These are phyloP conservation scores for Alternaria gaisen DNA, from an alignment of 2,329 filamentous ascomycete species.

Conservation along the genomic window DNA sequence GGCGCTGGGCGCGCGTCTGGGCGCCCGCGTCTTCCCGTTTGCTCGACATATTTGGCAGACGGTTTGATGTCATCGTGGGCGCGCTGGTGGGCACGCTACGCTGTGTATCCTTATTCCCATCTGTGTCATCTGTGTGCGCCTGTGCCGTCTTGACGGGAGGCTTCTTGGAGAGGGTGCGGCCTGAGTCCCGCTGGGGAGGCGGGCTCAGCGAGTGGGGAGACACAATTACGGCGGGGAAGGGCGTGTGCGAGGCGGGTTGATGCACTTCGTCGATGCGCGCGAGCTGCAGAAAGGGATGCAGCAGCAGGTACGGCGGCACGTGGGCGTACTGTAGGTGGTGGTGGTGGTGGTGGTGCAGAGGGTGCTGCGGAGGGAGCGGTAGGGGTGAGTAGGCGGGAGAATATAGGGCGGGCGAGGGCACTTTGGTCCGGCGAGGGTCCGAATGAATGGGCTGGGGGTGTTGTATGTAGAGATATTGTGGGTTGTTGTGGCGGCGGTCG, in stretches of 20 bases:
- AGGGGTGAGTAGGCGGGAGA: conserved; percentile 19
- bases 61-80: conserved; percentile 51
- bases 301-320: conserved; percentile 33
- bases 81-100: conserved; percentile 48
- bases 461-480: conserved; percentile 35
- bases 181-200: conserved; percentile 44
- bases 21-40: conserved; percentile 38
- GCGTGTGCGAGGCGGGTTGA: conserved; percentile 27
- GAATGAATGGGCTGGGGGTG: conserved; percentile 32
- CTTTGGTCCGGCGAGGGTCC: conserved; percentile 21
- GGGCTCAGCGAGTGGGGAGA: conserved; percentile 49
- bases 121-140: conserved; percentile 44
- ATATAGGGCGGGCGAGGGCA: conserved; percentile 20
- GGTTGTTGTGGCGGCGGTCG: conserved; percentile 35
- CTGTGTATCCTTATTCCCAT: conserved; percentile 49
- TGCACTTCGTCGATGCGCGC: conserved; percentile 41
- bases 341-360: conserved; percentile 8
- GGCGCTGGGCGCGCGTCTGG: conserved; percentile 50
- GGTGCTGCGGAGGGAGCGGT: conserved; percentile 6
- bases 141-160: conserved; percentile 35
- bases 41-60: conserved; percentile 37
- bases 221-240: conserved; percentile 50
- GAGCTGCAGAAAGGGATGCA: conserved; percentile 42
- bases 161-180: conserved; percentile 43
- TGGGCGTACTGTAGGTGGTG: conserved; percentile 17